Base-by-base conservation (phyloP, 768 basidiomycete species). In the Hygrophorus russula region DNA sequence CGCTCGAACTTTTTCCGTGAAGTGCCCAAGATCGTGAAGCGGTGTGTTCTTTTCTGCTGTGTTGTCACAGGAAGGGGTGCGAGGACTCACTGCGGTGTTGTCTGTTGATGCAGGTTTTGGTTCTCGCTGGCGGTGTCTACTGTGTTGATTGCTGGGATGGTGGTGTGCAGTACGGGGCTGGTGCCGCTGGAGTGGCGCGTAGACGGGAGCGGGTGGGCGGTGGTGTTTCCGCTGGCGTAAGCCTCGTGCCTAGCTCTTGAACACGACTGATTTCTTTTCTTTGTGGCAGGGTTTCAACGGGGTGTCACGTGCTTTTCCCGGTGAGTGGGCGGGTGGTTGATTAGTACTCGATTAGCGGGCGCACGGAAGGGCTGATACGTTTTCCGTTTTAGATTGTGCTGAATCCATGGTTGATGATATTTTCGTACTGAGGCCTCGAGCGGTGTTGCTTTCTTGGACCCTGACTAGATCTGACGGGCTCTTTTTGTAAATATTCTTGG, bases 1-100 rank as follows among this genome's bases (percentile, higher is more conserved):
- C 71, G 78, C 24, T 85, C 82, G 2, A 91, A 91, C 58, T 91
- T 93, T 65, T 90, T 88, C 70, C 80, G 83, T 54, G 90, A 93
- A 60, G 80, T 92, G 19, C 90, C 90, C 0, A 80, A 81, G 52
- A 24, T 24, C 24, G 64, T 76, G 17, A 78, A 74, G 53, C 70
- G 87, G 56, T 86, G 71, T 58, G 76, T 69, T 34, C 36, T 62
- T 39, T 55, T 64, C 20, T 45, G 56, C 13, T 49, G n/a, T n/a
- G n/a, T n/a, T n/a, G n/a, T n/a, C n/a, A n/a, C n/a, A n/a, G n/a
- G n/a, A n/a, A n/a, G n/a, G n/a, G n/a, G n/a, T n/a, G n/a, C n/a
- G n/a, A n/a, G n/a, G n/a, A n/a, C n/a, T n/a, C n/a, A n/a, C n/a
- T n/a, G n/a, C n/a, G n/a, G n/a, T n/a, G n/a, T n/a, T n/a, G n/a